These are phyloP conservation scores for Chaetomium cochliodes DNA, from an alignment of 495 filamentous ascomycete genomes.

Conservation along the genomic window DNA sequence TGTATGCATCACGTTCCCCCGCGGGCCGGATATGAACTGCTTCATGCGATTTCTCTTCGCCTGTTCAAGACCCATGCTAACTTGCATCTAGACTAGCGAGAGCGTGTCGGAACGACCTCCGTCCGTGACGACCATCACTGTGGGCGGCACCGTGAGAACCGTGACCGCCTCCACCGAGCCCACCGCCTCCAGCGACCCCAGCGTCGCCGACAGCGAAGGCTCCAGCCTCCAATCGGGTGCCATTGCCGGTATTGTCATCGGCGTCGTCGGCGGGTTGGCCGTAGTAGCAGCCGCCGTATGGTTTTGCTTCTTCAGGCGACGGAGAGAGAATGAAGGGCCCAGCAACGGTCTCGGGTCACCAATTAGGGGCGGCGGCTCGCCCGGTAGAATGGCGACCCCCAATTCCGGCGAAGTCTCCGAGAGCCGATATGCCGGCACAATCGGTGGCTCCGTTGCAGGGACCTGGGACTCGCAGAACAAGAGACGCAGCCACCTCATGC, in stretches of 20 bases:
- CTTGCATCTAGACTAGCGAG: background rate
- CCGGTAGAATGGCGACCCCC: slow-evolving; percentile 41
- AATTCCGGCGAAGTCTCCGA: slow-evolving; percentile 42
- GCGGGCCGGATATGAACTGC: slow-evolving; percentile 19
- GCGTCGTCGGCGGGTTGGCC: slow-evolving; percentile 39
- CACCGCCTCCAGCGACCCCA: slow-evolving; percentile 21
- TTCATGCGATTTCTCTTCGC: background rate
- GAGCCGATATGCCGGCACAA: slow-evolving; percentile 16
- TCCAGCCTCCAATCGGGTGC: slow-evolving; percentile 38
- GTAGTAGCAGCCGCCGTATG: slow-evolving; percentile 34
- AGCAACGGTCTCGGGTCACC: slow-evolving; percentile 29
- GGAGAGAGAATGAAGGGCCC: slow-evolving; percentile 26
- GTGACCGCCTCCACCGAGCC: slow-evolving; percentile 40
- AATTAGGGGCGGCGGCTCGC: slow-evolving; percentile 42
- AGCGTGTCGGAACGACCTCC: slow-evolving; percentile 10
- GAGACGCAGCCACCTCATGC: slow-evolving; percentile 52
- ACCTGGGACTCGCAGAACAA: slow-evolving; percentile 33
- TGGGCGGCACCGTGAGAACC: slow-evolving; percentile 43
- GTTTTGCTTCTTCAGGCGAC: slow-evolving; percentile 36
- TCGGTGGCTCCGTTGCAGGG: slow-evolving; percentile 1
- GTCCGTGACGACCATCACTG: slow-evolving; percentile 43
- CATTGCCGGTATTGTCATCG: slow-evolving; percentile 45
- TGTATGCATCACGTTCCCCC: slow-evolving; percentile 30
- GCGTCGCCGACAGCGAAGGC: slow-evolving; percentile 16
- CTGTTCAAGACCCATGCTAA: slow-evolving; percentile 16